phyloP scores from a whole-genome alignment of 2,329 filamentous ascomycete genomes.

The Aureobasidium sp. region DNA sequence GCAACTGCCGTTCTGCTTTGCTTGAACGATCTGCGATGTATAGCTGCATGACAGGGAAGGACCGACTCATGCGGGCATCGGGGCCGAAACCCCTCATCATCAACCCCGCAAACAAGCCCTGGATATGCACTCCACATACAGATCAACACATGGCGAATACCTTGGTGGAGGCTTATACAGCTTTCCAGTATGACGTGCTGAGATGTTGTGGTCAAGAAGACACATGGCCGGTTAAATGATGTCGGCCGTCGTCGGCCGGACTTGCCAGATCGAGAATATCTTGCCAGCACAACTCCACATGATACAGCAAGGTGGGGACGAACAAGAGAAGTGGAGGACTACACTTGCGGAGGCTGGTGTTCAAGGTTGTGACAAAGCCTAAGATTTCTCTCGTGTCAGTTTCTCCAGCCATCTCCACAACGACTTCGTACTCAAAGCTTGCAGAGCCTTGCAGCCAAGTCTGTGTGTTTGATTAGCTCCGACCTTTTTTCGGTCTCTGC shows the following conservation, averaged over 20 bases:
- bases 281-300: neutral
- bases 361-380: neutral
- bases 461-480: neutral
- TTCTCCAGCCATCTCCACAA: neutral
- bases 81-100: neutral
- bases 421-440: too few relatives aligned
- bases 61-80: neutral
- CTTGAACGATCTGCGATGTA: neutral
- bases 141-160: neutral
- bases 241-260: neutral
- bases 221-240: neutral
- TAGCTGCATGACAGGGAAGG: neutral
- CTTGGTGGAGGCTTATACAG: neutral
- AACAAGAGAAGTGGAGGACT: neutral
- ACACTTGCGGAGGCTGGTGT: too few relatives aligned
- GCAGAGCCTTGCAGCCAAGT: neutral
- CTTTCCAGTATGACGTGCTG: neutral
- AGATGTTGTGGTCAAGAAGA: neutral
- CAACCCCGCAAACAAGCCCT: neutral
- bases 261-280: neutral
- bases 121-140: neutral
- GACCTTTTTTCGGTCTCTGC: neutral
- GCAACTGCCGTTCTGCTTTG: neutral
- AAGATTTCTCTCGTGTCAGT: neutral
- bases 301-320: neutral